Base-by-base conservation (phyloP, 2,329 filamentous ascomycete species). In the Berkeleyomyces basicola region DNA sequence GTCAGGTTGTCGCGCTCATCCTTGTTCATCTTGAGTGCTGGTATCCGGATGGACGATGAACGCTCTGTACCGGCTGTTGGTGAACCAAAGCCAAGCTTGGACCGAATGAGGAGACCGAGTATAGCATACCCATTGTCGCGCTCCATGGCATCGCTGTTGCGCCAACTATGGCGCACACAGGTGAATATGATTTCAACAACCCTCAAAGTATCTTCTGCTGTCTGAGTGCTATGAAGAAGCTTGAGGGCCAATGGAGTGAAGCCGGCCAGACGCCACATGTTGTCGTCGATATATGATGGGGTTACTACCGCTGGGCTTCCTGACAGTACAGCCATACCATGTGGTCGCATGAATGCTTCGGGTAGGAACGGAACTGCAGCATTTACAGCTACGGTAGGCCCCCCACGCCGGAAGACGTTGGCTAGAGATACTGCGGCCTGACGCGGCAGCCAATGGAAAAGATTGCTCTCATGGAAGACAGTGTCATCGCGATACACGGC, bases 141-240 rank as follows among this genome's bases (percentile, higher is more conserved):
- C 72, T 99, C 93, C 87, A 99, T 96, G 36, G 93, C 91, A 71
- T 99, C 95, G 67, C 93, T 97, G 67, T 97, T 97, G 66, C 93
- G 83, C 93, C 95, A 99, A 70, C 88, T 97, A 66, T 88, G 86
- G 67, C 88, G 86, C 59, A 96, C 87, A 65, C 88, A 89, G 67
- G 88, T 83, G 66, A 96, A 90, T 36, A 96, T 78, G 68, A 95
- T 87, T 69, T 95, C 84, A 2, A 95, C 84, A 1, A 91, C 85
- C 61, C 88, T 81, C 7, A 91, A 75, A 37, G 91, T 83, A 53
- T 85, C 84, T 58, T 90, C 83, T 6, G 82, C 78, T 0, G 83
- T 85, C 2, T 79, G 78, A 1, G 93, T 86, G 42, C 85, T 79
- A 70, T 96, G 90, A 5, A 99, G 78, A 43, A 97, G 76, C 70